phyloP scores from a whole-genome alignment of 164 flowering plant genomes.

The Berberis vulgaris region DNA sequence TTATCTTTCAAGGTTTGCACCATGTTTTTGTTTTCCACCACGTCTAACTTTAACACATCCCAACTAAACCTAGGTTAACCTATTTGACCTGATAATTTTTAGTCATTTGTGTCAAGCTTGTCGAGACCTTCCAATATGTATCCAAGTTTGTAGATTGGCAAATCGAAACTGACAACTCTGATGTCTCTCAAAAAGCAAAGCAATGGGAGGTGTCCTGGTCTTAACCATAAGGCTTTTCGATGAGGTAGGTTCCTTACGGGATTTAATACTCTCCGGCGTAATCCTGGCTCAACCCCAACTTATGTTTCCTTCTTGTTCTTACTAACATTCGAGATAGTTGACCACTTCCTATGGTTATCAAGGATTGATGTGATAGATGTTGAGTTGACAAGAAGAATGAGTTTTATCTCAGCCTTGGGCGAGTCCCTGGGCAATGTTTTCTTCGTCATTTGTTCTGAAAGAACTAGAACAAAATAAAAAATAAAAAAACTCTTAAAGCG shows the following conservation, averaged over 20 bases:
- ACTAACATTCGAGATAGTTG: conserved; percentile 85
- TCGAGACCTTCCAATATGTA: conserved; percentile 94
- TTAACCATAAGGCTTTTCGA: conserved; percentile 85
- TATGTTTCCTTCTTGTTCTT: conserved; percentile 48
- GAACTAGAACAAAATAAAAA: conserved; percentile 29
- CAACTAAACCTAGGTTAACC: too few relatives aligned
- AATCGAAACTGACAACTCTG: conserved; percentile 40
- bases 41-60: too few relatives aligned
- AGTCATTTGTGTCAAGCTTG: conserved; percentile 57
- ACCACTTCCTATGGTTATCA: conserved; percentile 81
- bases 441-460: conserved; percentile 55
- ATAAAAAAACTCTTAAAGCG: conserved; percentile 22
- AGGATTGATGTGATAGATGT: conserved; percentile 66
- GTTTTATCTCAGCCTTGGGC: conserved; percentile 89
- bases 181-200: conserved; percentile 45
- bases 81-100: too few relatives aligned
- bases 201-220: conserved; percentile 74
- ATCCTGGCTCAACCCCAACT: conserved; percentile 52
- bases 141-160: conserved; percentile 84
- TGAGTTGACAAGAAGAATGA: conserved; percentile 51
- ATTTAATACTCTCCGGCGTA: conserved; percentile 66
- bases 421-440: conserved; percentile 83
- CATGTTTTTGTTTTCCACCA: too few relatives aligned
- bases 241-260: conserved; percentile 86
- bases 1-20: too few relatives aligned